Evolutionary conservation across 2,329 filamentous ascomycete species (phyloP), one percentile per base, ranked within the genome.

Genomic region (Beauveria rudraprayagi): DNA sequence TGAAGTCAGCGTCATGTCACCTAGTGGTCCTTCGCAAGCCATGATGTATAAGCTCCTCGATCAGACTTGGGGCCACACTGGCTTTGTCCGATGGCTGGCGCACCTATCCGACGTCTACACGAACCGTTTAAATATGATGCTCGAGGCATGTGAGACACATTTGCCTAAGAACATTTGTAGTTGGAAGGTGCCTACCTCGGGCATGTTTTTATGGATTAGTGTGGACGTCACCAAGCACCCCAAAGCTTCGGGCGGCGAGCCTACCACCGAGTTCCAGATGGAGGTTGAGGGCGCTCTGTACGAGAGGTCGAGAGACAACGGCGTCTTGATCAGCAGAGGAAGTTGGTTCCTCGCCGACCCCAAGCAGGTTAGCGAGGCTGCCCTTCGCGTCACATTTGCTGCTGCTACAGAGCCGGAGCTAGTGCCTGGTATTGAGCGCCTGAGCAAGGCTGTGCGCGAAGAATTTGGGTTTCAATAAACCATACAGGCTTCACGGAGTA

Each of bases 121-220:
- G 1, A 75, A 77, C 62, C 81, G 91, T 47, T 78, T 92, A 60
- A 82, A 95, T 69, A 80, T 83, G 41, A 83, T 96, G 62, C 78
- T 93, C 5, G 77, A 80, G 14, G 90, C 91, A 0, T 94, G 90
- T 71, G 88, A 91, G 71, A 81, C 82, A 66, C 82, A 86, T 66
- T 74, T 96, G 30, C 91, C 91, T 0, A 75, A 72, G 34, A 84
- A 87, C 16, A 77, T 95, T 22, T 87, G 90, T 26, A 83, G 78
- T 69, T 96, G 91, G 90, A 82, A 78, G 19, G 80, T 87, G 1
- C 91, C 91, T 1, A 81, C 80, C 63, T 88, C 90, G 1, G 91
- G 91, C 69, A 96, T 96, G 92, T 97, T 96, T 80, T 84, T 89
- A 72, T 91, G 89, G 89, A 75, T 91, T 60, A 77, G 81, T 61